Base-by-base conservation (phyloP, 2,329 filamentous ascomycete species). In the Fusarium stilboides region DNA sequence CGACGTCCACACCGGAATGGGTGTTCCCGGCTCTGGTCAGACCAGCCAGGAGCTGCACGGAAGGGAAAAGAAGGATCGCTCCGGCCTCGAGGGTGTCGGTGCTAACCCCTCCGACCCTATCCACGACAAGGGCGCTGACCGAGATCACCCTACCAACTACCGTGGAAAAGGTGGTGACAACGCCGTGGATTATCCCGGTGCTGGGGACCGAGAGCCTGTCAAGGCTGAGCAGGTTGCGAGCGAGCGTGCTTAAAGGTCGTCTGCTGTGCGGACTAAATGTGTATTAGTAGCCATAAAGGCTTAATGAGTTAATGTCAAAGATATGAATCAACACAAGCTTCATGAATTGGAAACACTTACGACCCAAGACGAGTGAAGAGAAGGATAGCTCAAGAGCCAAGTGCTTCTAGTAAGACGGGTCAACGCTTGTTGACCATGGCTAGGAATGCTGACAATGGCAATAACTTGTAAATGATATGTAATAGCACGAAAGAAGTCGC, bases 1-100 rank as follows among this genome's bases (percentile, higher is more conserved):
- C 24, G 79, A 82, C 60, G 78, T 87, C 1, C 74, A 86, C 76
- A 72, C 73, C 15, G 80, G 83, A 1, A 70, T 79, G n/a, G 83
- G 84, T 3, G 80, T 81, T 63, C 84, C 84, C 0, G 59, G 79
- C 7, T 71, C 80, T 20, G 84, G 84, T 7, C 79, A 83, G 77
- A 81, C 79, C 8, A 76, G 76, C 44, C 71, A 76, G 17, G 83
- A 87, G 73, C 20, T 78, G 47, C 79, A 80, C 54, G 81, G 80
- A n/a, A 44, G 53, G 17, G 74, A 74, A 9, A 76, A 77, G 22
- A 82, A 81, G 72, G 78, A 80, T 53, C 62, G 78, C 3, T 61
- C 73, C 5, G 83, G 83, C 0, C 57, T 85, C 1, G 81, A 79
- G 26, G 81, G 82, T 10, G 74, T 79, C 0, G 81, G 80, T 6